Evolutionary conservation across 1,139 yeast genomes (phyloP).

Genomic region (Fermentozyma sake): DNA sequence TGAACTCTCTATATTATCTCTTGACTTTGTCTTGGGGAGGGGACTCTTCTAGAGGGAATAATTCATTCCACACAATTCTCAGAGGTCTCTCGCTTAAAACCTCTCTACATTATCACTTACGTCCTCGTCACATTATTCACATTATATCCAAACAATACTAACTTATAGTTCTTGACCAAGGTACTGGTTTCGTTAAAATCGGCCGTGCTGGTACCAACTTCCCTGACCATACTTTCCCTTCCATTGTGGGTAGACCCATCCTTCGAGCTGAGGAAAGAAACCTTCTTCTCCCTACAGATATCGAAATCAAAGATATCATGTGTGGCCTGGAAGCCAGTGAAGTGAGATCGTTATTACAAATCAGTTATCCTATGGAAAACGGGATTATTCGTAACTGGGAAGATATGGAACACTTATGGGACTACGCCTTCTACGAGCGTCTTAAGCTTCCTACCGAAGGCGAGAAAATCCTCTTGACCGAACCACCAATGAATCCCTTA

Average conservation of each 20-base stretch:
- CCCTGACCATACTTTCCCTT: slow-evolving; percentile 98
- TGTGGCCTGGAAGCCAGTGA: slow-evolving; percentile 95
- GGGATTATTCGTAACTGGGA: slow-evolving; percentile 98
- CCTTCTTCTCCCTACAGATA: slow-evolving; percentile 46
- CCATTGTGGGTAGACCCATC: slow-evolving; percentile 96
- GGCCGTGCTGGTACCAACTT: slow-evolving; percentile 97
- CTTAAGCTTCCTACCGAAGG: slow-evolving; percentile 77
- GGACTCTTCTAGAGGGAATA: too few species aligned
- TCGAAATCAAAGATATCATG: slow-evolving; percentile 88
- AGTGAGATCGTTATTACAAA: slow-evolving; percentile 83
- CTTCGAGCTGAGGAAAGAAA: slow-evolving; percentile 93
- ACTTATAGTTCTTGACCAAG: slow-evolving; percentile 85
- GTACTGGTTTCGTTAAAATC: slow-evolving; percentile 94
- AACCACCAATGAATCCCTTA: slow-evolving; percentile 97
- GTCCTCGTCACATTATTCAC: too few species aligned
- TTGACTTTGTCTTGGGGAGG: too few species aligned
- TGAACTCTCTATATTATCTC: too few species aligned
- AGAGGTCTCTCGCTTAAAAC: too few species aligned
- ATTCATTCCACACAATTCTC: too few species aligned
- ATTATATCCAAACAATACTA: slow-evolving; percentile 11
- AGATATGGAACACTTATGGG: slow-evolving; percentile 98
- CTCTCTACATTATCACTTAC: too few species aligned
- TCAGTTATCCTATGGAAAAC: slow-evolving; percentile 97
- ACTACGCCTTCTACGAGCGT: slow-evolving; percentile 89
- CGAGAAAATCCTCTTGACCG: slow-evolving; percentile 80